Evolutionary conservation across 179 eudicot genomes (phyloP), one percentile per base, ranked within the genome.

Genomic region (Silene coronaria): DNA sequence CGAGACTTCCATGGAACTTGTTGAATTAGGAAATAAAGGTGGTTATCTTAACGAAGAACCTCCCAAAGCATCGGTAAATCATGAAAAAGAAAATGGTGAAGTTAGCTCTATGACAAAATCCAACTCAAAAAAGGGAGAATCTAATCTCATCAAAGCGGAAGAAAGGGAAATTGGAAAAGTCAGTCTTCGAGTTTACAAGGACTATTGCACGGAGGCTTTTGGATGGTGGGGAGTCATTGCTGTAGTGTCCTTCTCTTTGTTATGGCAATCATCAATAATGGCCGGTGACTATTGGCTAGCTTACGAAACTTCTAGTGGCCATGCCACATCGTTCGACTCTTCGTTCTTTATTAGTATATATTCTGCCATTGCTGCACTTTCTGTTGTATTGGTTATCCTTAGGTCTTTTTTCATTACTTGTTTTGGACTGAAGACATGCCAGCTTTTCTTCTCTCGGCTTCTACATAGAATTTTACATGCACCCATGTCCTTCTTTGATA

Each of bases 401-500:
- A 78, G 99, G 65, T 71, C 90, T 27, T 68, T 86, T 68, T 86
- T 82, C 61, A 81, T 85, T 38, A 79, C 91, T 6, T 27, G 82
- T 23, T 73, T 92, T 81, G 97, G 97, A 77, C 84, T 95, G n/a
- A 91, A 86, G 88, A 93, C 97, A 1, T 82, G 93, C 46, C 91
- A 88, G 67, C 84, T 84, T n/a, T 86, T 89, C 83, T 95, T 95
- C 78, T 42, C 79, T 11, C 82, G 83, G 59, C 89, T 92, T 72
- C 90, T 95, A 62, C 71, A 62, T 67, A 87, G 91, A 85, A 84
- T 95, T 70, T 70, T 95, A 67, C 97, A 87, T 74, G 97, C 99
- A 79, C 99, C 99, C 71, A 95, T 95, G 97, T 84, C 97, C 53
- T 95, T 95, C 83, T 95, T 95, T 57, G 99, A 95, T 77, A 93